Base-by-base conservation (phyloP, 345 rosid species). In the Lepidium africanum region DNA sequence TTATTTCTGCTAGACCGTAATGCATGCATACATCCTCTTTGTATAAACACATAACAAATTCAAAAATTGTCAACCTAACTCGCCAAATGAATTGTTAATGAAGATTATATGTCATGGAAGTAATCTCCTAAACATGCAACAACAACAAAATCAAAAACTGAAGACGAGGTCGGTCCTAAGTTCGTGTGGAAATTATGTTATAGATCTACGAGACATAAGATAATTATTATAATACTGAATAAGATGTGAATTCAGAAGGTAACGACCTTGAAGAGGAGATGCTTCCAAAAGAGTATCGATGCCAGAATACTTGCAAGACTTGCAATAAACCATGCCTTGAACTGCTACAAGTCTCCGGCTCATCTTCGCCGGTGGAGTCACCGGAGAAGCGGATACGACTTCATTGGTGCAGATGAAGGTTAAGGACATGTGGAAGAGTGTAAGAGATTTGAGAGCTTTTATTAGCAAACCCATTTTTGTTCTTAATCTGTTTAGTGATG, bases 261-360 rank as follows among this genome's bases (percentile, higher is more conserved):
- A 48, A 67, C n/a, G 27, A 90, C 98, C 90, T 23, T 59, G 55
- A 74, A 93, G 63, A 5, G 98, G 88, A 5, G 83, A 39, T 27
- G 98, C 97, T 11, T 84, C 92, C 39, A 72, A 10, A 76, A 90
- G 90, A 9, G 96, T 90, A 11, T 80, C 79, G 35, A 64, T 69
- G 32, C 94, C 92, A 7, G 84, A 50, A 65, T 85, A 88, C 59
- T 88, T 87, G 94, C 98, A 93, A 11, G 94, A 78, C 78, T 88
- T 93, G 89, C 96, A 88, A 53, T 80, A 90, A 19, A 93, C 91
- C 27, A 88, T 89, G 19, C 97, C 97, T 70, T 85, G 84, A 6
- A 93, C 89, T 4, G 90, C 92, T 0, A 93, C 85, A 57, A 88
- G 76, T 63, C 73, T 78, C 76, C 97, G 78, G 5, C 50, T 72